Percentiles rank a stretch among this genome's conserved stretches.
Evolutionary conservation across 2,329 filamentous ascomycete genomes (phyloP).

Genomic region (Apiospora malaysiana): DNA sequence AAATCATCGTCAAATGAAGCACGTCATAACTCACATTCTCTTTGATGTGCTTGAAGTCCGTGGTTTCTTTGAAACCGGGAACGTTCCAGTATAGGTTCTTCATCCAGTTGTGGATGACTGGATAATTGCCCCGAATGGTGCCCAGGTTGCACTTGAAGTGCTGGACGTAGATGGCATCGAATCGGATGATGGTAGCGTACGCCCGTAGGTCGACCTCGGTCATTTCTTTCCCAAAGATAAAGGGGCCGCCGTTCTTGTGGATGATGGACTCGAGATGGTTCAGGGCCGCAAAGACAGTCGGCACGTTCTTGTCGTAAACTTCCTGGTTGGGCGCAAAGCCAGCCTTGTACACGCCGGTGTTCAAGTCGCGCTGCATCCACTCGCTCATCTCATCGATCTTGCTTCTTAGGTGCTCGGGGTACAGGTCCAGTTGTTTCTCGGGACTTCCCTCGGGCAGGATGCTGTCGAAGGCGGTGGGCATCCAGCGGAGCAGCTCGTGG

Average conservation of each 20-base stretch:
- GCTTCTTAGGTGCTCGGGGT: constrained; percentile 52
- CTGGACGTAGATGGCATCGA: constrained; percentile 67
- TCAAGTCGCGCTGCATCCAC: constrained; percentile 63
- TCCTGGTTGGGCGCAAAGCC: constrained; percentile 64
- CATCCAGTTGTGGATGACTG: constrained; percentile 65
- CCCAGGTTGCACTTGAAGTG: constrained; percentile 72
- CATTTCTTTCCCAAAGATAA: constrained; percentile 57
- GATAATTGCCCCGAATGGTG: constrained; percentile 65
- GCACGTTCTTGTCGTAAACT: constrained; percentile 59
- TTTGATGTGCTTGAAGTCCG: constrained; percentile 71
- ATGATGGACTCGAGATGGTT: constrained; percentile 61
- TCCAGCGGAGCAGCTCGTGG: constrained; percentile 61
- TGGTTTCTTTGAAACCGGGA: constrained; percentile 60
- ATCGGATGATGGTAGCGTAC: constrained; percentile 63
- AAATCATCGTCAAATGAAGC: too few relatives aligned
- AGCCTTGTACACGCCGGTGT: constrained; percentile 65
- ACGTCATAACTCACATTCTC: constrained; percentile 52
- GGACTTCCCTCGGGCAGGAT: constrained; percentile 47
- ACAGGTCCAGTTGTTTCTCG: constrained; percentile 53
- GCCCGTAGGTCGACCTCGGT: constrained; percentile 66
- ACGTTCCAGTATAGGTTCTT: constrained; percentile 64
- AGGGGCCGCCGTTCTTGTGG: constrained; percentile 50
- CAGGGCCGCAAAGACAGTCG: constrained; percentile 62
- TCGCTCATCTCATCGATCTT: constrained; percentile 58
- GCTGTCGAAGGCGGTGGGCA: constrained; percentile 61